phyloP scores from a whole-genome alignment of 805 yeast genomes.

The Ogataea populi-albae region DNA sequence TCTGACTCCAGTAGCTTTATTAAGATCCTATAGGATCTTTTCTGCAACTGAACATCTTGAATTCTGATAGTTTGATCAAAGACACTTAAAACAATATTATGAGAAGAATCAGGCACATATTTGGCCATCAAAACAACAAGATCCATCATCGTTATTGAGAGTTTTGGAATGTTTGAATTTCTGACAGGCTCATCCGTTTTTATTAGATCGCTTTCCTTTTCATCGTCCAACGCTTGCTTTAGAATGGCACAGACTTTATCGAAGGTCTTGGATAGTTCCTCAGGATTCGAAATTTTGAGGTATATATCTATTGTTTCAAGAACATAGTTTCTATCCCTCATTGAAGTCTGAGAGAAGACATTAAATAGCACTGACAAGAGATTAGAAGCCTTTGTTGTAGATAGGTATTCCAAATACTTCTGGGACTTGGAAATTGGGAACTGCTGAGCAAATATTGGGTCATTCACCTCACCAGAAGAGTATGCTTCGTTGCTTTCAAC shows the following conservation, averaged over 20 bases:
- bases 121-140: constrained; percentile 83
- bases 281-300: constrained; percentile 62
- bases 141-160: constrained; percentile 87
- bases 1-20: constrained; percentile 68
- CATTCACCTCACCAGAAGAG: constrained; percentile 56
- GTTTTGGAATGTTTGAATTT: constrained; percentile 41
- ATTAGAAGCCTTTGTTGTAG: constrained; percentile 62
- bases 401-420: constrained; percentile 58
- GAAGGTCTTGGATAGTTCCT: constrained; percentile 72
- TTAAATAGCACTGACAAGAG: constrained; percentile 85
- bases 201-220: constrained; percentile 34
- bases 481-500: constrained; percentile 75
- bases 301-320: constrained; percentile 84
- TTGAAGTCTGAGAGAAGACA: constrained; percentile 84
- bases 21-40: constrained; percentile 82
- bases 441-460: constrained; percentile 57
- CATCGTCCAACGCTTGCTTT: constrained; percentile 69
- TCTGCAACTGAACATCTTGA: constrained; percentile 70
- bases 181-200: constrained; percentile 34
- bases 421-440: constrained; percentile 57
- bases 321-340: constrained; percentile 79
- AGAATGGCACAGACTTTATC: constrained; percentile 80
- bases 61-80: constrained; percentile 64
- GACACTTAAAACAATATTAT: constrained; percentile 73
- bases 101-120: constrained; percentile 68